Conservation (phyloP, 345 rosid genomes). For the Citropsis articulata region DNA sequence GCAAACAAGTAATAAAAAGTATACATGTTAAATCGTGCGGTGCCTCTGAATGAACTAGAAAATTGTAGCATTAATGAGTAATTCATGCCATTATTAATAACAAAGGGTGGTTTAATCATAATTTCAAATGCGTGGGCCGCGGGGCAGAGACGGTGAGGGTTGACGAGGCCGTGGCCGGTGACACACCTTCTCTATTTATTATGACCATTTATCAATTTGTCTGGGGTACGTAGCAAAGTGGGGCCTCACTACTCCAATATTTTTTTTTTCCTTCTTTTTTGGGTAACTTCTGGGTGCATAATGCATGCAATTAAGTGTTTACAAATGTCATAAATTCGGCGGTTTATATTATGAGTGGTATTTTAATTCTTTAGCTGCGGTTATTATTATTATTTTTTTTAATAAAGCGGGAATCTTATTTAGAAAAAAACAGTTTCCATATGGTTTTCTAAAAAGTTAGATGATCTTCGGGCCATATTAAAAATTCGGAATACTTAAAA, state of each 20-base stretch:
- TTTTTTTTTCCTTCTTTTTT: not conserved
- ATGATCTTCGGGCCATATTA: no score
- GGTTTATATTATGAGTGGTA: no score
- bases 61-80: not conserved
- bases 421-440: no score
- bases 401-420: no score
- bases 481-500: no score
- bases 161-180: slow-evolving; percentile 16
- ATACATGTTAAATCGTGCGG: slow-evolving; percentile 4
- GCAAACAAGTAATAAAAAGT: no score
- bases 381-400: no score
- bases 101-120: not conserved
- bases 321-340: no score
- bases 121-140: not conserved
- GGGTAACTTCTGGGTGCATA: not conserved
- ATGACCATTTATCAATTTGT: not conserved
- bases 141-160: not conserved
- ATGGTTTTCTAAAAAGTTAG: no score
- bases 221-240: not conserved
- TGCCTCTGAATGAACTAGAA: slow-evolving; percentile 22
- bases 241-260: not conserved
- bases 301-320: no score
- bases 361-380: no score
- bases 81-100: not conserved
- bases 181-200: slow-evolving; percentile 10